phyloP scores from a whole-genome alignment of 2,329 filamentous ascomycete species.

The Talaromyces sp. region DNA sequence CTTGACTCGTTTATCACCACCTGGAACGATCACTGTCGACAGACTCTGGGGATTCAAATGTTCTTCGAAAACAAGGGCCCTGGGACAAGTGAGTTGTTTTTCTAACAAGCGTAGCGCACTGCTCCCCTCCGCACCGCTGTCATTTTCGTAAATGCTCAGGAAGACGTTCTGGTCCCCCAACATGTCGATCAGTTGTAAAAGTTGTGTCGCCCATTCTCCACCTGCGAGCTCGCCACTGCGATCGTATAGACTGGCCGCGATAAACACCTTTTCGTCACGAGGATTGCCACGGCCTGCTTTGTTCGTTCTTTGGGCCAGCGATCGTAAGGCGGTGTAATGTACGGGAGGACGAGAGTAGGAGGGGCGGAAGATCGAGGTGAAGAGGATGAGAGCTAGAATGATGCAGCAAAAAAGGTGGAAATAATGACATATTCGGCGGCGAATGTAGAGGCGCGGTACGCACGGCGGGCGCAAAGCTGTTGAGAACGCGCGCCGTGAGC shows the following conservation, averaged over 20 bases:
- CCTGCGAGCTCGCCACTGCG: constrained; percentile 60
- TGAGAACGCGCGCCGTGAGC: constrained; percentile 27
- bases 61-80: constrained; percentile 62
- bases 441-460: constrained; percentile 32
- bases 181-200: constrained; percentile 65
- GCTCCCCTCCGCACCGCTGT: constrained; percentile 61
- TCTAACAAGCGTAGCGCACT: constrained; percentile 59
- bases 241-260: constrained; percentile 72
- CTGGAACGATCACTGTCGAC: constrained; percentile 63
- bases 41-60: constrained; percentile 61
- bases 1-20: constrained; percentile 66
- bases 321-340: constrained; percentile 51
- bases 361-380: constrained; percentile 55
- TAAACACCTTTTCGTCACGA: constrained; percentile 69
- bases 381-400: constrained; percentile 38
- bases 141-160: constrained; percentile 74
- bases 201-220: constrained; percentile 65
- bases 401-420: constrained; percentile 30
- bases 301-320: constrained; percentile 33
- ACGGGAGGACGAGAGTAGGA: constrained; percentile 59
- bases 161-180: constrained; percentile 70
- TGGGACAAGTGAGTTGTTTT: constrained; percentile 51
- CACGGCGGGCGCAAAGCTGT: constrained; percentile 27
- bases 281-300: constrained; percentile 52
- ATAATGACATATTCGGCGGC: constrained; percentile 34